Conservation (phyloP, 1,139 yeast genomes). For the Saccharomycopsis crataegensis region DNA sequence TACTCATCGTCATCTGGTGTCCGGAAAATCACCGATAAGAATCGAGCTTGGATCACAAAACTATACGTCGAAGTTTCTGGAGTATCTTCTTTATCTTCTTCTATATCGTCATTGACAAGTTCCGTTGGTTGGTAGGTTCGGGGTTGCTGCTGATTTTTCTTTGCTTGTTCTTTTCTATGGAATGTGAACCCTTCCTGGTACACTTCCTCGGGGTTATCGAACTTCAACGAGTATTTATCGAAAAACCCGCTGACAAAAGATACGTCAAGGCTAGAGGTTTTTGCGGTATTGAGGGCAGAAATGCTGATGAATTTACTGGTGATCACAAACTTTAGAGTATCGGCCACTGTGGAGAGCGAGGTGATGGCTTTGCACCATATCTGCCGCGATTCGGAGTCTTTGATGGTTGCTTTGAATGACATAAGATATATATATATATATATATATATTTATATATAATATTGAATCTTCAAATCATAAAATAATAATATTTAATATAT, state of each 20-base stretch:
- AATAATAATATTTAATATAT: too few species aligned
- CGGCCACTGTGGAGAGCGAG: slow-evolving; percentile 12
- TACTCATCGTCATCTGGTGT: slow-evolving; percentile 8
- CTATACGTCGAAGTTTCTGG: not conserved
- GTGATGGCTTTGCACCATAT: slow-evolving; percentile 15
- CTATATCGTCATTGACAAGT: not conserved
- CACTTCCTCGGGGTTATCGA: not conserved
- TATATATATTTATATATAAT: too few species aligned
- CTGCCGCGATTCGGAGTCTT: slow-evolving; percentile 8
- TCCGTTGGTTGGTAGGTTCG: not conserved
- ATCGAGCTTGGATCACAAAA: slow-evolving; percentile 15
- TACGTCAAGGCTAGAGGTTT: slow-evolving; percentile 11
- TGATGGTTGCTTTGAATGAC: slow-evolving; percentile 9
- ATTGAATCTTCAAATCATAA: too few species aligned
- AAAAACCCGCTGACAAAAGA: slow-evolving; percentile 11
- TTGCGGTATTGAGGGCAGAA: slow-evolving; percentile 11
- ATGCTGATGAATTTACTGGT: slow-evolving; percentile 3
- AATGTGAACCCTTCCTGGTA: slow-evolving; percentile 1
- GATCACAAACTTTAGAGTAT: slow-evolving; percentile 8
- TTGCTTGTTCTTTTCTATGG: not conserved
- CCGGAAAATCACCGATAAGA: slow-evolving; percentile 12
- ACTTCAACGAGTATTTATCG: slow-evolving; percentile 2
- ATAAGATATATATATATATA: not conserved
- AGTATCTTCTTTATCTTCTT: not conserved
- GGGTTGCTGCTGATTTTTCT: not conserved